Percentiles rank a stretch among this genome's conserved stretches.
These are phyloP conservation scores for Scheffersomyces stipitis DNA, from an alignment of 805 yeast genomes.

Conservation along the genomic window DNA sequence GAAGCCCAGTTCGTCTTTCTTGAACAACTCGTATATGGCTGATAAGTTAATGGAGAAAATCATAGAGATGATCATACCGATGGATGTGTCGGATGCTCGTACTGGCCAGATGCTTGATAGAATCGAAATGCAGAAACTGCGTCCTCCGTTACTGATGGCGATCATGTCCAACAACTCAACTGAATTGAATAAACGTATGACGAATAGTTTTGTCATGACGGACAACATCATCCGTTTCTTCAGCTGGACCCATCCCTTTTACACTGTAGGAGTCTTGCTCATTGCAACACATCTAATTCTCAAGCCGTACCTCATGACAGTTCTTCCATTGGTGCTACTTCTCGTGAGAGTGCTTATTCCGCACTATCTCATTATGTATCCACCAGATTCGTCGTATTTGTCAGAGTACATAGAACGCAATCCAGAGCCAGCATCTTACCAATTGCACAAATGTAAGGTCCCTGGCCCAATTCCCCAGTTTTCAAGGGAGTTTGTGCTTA, in stretches of 20 bases:
- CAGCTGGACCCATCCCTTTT: slow-evolving; percentile 64
- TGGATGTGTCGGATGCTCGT: slow-evolving; percentile 44
- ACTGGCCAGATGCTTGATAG: slow-evolving; percentile 47
- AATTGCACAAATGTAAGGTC: slow-evolving; percentile 45
- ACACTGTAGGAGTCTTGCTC: slow-evolving; percentile 57
- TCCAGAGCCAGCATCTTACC: slow-evolving; percentile 47
- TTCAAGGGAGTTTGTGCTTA: slow-evolving; percentile 73
- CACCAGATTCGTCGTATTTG: slow-evolving; percentile 50
- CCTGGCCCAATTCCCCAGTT: slow-evolving; percentile 78
- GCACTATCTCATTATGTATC: slow-evolving; percentile 58
- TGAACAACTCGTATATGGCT: slow-evolving; percentile 34
- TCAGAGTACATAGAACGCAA: slow-evolving; percentile 19
- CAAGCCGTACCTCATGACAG: slow-evolving; percentile 55
- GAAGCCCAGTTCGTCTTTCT: no score
- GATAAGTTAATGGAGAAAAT: slow-evolving; percentile 75
- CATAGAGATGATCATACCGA: slow-evolving; percentile 70
- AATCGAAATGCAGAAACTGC: slow-evolving; percentile 54
- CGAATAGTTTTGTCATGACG: slow-evolving; percentile 58
- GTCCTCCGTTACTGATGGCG: slow-evolving; percentile 72
- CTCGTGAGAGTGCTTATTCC: slow-evolving; percentile 64
- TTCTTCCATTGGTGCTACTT: slow-evolving; percentile 56
- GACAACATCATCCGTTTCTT: slow-evolving; percentile 56
- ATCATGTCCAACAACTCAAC: slow-evolving; percentile 68
- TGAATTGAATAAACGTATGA: slow-evolving; percentile 58
- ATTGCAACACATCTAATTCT: slow-evolving; percentile 53